Evolutionary conservation across 1,284 basidiomycete species (phyloP).

Genomic region (Gomphus bonarii): DNA sequence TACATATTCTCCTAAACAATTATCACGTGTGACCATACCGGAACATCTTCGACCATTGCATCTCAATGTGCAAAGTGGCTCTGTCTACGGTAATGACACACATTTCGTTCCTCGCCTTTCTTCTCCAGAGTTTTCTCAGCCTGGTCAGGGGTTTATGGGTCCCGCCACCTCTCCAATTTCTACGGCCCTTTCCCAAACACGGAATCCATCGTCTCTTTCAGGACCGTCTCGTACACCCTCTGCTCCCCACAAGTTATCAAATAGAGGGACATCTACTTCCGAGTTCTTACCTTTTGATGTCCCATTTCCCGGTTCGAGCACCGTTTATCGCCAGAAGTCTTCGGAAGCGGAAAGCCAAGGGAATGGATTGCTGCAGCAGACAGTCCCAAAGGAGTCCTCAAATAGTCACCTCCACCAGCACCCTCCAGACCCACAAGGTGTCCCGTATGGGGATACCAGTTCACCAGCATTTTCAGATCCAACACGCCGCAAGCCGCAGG

Average conservation of each 20-base stretch:
- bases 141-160: neutral
- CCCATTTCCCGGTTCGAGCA: neutral
- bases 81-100: neutral
- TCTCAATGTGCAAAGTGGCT: constrained; percentile 50
- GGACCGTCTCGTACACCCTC: neutral
- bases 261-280: neutral
- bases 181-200: neutral
- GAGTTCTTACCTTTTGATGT: neutral
- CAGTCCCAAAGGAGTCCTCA: neutral
- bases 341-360: neutral
- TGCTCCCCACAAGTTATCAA: neutral
- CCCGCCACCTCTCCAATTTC: neutral
- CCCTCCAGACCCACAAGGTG: neutral
- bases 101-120: neutral
- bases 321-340: neutral
- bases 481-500: neutral
- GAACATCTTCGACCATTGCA: constrained; percentile 60
- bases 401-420: neutral
- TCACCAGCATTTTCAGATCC: neutral
- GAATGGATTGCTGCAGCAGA: neutral
- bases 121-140: neutral
- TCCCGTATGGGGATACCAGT: neutral
- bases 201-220: neutral
- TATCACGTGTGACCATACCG: constrained; percentile 58
- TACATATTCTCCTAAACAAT: constrained; percentile 60